phyloP scores from a whole-genome alignment of 495 filamentous ascomycete genomes.

The Letharia lupina region DNA sequence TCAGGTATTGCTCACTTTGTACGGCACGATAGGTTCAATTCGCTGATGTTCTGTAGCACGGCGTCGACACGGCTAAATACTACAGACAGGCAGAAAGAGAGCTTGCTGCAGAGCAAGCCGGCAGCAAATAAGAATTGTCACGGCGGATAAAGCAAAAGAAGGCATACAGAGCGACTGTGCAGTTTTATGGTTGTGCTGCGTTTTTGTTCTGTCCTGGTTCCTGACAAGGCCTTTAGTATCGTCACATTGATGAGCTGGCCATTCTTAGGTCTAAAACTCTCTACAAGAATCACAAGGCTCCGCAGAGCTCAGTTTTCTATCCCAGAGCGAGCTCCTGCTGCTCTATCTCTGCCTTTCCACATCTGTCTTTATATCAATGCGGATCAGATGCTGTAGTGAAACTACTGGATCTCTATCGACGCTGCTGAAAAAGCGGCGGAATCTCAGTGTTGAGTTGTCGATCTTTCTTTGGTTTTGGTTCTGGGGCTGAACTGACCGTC shows the following conservation, averaged over 20 bases:
- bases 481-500: slow-evolving; percentile 41
- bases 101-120: slow-evolving; percentile 62
- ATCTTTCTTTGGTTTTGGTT: slow-evolving; percentile 49
- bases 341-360: background rate
- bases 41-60: slow-evolving; percentile 52
- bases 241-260: background rate
- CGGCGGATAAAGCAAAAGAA: background rate
- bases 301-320: background rate
- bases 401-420: too few relatives aligned
- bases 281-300: background rate
- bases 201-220: background rate
- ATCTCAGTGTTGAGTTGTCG: slow-evolving; percentile 41
- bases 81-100: slow-evolving; percentile 94
- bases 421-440: slow-evolving; percentile 12
- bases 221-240: background rate
- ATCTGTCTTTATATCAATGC: background rate
- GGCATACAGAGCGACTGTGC: background rate
- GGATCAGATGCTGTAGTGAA: background rate
- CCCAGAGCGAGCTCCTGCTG: background rate
- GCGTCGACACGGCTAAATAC: slow-evolving; percentile 96
- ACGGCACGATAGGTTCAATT: background rate
- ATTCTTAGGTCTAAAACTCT: background rate
- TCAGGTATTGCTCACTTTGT: slow-evolving; percentile 42
- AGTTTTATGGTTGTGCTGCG: background rate
- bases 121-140: background rate